A percentile compares a stretch with the other conserved stretches of the same genome.
Evolutionary conservation across 1,284 basidiomycete species (phyloP).

Genomic region (Lentinula novae-zelandiae): DNA sequence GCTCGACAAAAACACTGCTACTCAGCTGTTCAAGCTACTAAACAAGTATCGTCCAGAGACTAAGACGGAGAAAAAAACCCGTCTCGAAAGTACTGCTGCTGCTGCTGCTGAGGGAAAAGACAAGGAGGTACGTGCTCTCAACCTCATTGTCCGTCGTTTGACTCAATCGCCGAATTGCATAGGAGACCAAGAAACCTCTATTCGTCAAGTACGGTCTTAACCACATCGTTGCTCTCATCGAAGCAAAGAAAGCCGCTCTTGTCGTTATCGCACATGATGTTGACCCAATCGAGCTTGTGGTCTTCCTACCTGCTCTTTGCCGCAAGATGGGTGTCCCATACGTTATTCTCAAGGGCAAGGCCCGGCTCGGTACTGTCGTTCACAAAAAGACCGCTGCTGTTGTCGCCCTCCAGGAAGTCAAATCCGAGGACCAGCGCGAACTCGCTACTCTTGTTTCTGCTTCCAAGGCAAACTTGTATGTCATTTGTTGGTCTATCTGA

Average conservation of each 20-base stretch:
- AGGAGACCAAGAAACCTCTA: slow-evolving; percentile 89
- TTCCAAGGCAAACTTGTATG: slow-evolving; percentile 95
- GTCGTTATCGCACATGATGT: slow-evolving; percentile 98
- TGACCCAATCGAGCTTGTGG: slow-evolving; percentile 97
- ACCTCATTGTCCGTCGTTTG: not conserved
- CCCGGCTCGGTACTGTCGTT: slow-evolving; percentile 57
- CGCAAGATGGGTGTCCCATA: slow-evolving; percentile 99
- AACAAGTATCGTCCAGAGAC: slow-evolving; percentile 95
- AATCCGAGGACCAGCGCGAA: slow-evolving; percentile 44
- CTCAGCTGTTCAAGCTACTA: slow-evolving; percentile 95
- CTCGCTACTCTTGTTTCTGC: slow-evolving; percentile 73
- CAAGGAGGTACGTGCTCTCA: slow-evolving; percentile 30
- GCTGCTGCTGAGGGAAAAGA: slow-evolving; percentile 73
- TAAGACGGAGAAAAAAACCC: slow-evolving; percentile 97
- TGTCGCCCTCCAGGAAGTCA: slow-evolving; percentile 65
- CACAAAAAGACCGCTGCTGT: slow-evolving; percentile 94
- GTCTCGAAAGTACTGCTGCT: slow-evolving; percentile 76
- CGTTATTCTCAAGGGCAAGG: slow-evolving; percentile 98
- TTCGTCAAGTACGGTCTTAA: slow-evolving; percentile 98
- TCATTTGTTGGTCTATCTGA: slow-evolving; percentile 13
- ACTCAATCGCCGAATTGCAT: not conserved
- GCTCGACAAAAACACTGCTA: slow-evolving; percentile 99
- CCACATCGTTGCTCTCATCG: slow-evolving; percentile 93
- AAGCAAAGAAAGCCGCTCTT: slow-evolving; percentile 96
- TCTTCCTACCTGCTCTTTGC: slow-evolving; percentile 99